Evolutionary conservation across 371 early-diverging fungal species (phyloP), one percentile per base, ranked within the genome.

Genomic region (Massospora cicadina): DNA sequence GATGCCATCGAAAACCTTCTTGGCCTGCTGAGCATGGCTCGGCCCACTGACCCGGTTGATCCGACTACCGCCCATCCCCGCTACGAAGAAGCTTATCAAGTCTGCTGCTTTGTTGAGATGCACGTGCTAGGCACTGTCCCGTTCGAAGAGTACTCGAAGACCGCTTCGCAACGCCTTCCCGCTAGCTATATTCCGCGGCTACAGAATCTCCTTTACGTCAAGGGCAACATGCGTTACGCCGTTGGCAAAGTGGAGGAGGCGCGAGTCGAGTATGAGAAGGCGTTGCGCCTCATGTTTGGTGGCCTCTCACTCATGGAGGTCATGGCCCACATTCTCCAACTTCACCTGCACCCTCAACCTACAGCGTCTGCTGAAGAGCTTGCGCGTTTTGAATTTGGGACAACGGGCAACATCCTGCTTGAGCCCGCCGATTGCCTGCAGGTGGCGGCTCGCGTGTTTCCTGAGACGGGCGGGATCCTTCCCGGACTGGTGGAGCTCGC

Each of bases 1-100:
- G 93, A 93, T 68, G 93, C 90, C 0, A 87, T 86, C 2, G 88
- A 90, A 68, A 91, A 91, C 66, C 75, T 93, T 43, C 82, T 91
- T 25, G 89, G 89, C 10, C 83, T 91, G 7, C 72, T 91, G 43
- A 87, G 88, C 71, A 76, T 71, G 43, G n/a, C 55, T 26, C 23
- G 43, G 29, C 24, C 60, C 25, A 24, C 66, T 54, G 17, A 21
- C 7, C 30, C 55, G 63, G 55, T 62, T 61, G 26, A n/a, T 26
- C 28, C 60, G 7, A 31, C 31, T 5, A 26, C 31, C 21, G 66
- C 73, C 31, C 67, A 73, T 1, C 80, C 84, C n/a, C 76, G 87
- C 2, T 88, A 82, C 69, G 73, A 75, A 24, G 91, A 93, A 68
- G 93, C 90, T 0, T 69, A 91, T 55, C 72, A 79, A 28, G 83